phyloP scores from a whole-genome alignment of 2,329 filamentous ascomycete species.

The Diaporthe velutina region DNA sequence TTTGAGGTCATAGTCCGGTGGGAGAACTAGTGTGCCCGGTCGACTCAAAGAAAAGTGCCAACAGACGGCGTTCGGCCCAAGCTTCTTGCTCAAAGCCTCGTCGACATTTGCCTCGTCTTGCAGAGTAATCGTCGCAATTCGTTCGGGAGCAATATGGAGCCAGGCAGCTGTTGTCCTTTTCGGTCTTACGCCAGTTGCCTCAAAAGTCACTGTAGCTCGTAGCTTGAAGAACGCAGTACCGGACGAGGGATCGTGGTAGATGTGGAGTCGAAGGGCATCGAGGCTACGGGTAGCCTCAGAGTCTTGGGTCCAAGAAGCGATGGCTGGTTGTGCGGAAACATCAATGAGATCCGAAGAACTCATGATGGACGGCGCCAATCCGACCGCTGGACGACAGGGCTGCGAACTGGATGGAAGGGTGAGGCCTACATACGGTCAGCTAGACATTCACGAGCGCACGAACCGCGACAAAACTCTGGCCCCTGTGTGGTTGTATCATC shows the following conservation, averaged over 20 bases:
- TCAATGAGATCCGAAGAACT: slow-evolving; percentile 7
- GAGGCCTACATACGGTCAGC: slow-evolving; percentile 14
- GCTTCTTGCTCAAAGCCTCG: slow-evolving; percentile 17
- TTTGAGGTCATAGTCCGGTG: slow-evolving; percentile 24
- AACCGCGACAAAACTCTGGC: slow-evolving; percentile 19
- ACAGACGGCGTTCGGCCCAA: slow-evolving; percentile 26
- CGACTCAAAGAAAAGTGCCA: slow-evolving; percentile 3
- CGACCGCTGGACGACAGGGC: neutral
- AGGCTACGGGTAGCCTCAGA: neutral
- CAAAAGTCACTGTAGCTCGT: slow-evolving; percentile 17
- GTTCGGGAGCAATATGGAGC: slow-evolving; percentile 20
- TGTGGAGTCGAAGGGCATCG: slow-evolving; percentile 7
- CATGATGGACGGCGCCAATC: neutral
- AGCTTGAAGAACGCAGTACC: slow-evolving; percentile 31
- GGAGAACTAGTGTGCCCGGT: slow-evolving; percentile 22
- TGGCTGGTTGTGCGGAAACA: slow-evolving; percentile 14
- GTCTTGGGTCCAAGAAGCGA: slow-evolving; percentile 6
- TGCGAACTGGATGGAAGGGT: slow-evolving; percentile 1
- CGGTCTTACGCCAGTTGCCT: neutral
- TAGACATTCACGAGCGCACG: slow-evolving; percentile 18
- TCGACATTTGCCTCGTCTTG: slow-evolving; percentile 8
- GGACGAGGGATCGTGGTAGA: slow-evolving; percentile 29
- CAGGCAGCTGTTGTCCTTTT: slow-evolving; percentile 30
- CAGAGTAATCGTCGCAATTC: slow-evolving; percentile 3
- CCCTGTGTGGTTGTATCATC: slow-evolving; percentile 17